Base-by-base conservation (phyloP, 1,284 basidiomycete species). In the Ceratobasidium theobromae region DNA sequence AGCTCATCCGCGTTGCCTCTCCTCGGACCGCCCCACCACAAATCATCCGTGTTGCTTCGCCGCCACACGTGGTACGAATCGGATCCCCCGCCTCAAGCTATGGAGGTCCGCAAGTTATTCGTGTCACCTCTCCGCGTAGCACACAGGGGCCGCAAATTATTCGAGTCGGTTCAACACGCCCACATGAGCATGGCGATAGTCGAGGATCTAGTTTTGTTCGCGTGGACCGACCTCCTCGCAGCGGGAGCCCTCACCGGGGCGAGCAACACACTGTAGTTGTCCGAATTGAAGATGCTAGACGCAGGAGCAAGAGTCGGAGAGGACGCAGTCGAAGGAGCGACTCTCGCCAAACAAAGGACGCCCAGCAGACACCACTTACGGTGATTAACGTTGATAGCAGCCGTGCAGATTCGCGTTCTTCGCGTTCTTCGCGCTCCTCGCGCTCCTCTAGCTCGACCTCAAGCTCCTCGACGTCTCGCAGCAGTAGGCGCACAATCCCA, bases 201-300 rank as follows among this genome's bases (percentile, higher is more conserved):
- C 33, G 30, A 8, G 58, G 49, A n/a, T 64, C 58, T n/a, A 48
- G 48, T 52, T 52, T 46, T 27, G 58, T 52, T 18, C 46, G 11
- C 18, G 58, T 64, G 14, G 58, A 64, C 4, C 58, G 49, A 6
- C 48, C 48, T 27, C 18, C 8, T 21, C 55, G 55, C 11, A 41
- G 40, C 16, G 32, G 41, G 11, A 48, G 45, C 30, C 58, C 45
- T 12, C 32, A 21, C n/a, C n/a, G 30, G 18, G 49, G 58, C 33
- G 46, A 48, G 6, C 58, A 40, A 9, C 32, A 46, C 8, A 49
- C 33, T 27, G 58, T 64, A 12, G 49, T 52, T 16, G 49, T 64
- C 40, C 46, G 58, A n/a, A 52, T 64, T n/a, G 58, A 64, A n/a
- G 58, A 64, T 43, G 21, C 14, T 32, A 48, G 57, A 45, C 35